Evolutionary conservation across 768 basidiomycete species (phyloP).

Genomic region (Neoboletus brunneissimus): DNA sequence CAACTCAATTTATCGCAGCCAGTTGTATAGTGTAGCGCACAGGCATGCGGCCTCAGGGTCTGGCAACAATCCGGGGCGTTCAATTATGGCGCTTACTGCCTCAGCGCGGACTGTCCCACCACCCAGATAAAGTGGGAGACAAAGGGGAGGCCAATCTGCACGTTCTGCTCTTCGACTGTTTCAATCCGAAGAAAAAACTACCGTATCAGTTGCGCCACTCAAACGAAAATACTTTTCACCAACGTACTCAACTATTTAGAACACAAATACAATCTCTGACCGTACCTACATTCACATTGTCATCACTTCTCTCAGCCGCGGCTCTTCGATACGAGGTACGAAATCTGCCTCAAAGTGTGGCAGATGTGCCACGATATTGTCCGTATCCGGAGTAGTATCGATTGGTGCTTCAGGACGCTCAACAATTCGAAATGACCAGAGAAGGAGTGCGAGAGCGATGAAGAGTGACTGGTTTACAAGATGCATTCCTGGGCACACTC

Average conservation of each 20-base stretch:
- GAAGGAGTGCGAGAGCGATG: constrained; percentile 54
- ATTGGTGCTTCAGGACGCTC: constrained; percentile 49
- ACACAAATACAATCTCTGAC: too few relatives aligned
- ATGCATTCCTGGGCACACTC: constrained; percentile 62
- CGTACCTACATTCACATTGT: not conserved
- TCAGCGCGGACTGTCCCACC: constrained; percentile 73
- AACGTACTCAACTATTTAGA: not conserved
- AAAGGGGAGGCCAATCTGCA: constrained; percentile 50
- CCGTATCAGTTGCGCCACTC: constrained; percentile 62
- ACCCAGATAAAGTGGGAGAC: constrained; percentile 85
- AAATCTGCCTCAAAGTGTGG: constrained; percentile 54
- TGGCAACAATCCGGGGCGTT: constrained; percentile 70
- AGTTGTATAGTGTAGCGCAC: constrained; percentile 92
- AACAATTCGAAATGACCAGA: constrained; percentile 59
- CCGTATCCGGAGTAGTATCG: constrained; percentile 50
- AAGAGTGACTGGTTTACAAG: constrained; percentile 52
- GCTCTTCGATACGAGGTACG: constrained; percentile 38
- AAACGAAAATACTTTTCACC: not conserved
- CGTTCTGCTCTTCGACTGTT: not conserved
- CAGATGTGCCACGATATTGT: constrained; percentile 56
- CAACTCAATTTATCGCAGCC: constrained; percentile 39
- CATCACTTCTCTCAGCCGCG: constrained; percentile 18
- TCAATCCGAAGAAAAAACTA: constrained; percentile 60
- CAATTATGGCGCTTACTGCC: constrained; percentile 72
- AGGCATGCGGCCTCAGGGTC: constrained; percentile 86